Evolutionary conservation across 2,329 filamentous ascomycete genomes (phyloP).

Genomic region (Neofusicoccum laricinum): DNA sequence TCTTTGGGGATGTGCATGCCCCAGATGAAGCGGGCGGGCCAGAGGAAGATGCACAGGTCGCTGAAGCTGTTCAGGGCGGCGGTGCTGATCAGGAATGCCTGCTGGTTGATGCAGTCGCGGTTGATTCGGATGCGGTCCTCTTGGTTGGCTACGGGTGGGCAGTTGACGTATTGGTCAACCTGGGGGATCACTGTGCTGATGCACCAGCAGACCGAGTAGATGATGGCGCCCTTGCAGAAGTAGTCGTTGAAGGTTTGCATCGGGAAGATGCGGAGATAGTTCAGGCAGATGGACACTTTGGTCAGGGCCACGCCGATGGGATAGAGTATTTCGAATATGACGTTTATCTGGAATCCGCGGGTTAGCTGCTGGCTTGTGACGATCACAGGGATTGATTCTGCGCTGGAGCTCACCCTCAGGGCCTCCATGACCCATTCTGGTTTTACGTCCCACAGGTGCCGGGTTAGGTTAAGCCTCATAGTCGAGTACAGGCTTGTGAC

Average conservation of each 20-base stretch:
- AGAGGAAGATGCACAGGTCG: conserved; percentile 34
- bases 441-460: conserved; percentile 30
- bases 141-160: not conserved
- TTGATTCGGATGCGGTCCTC: not conserved
- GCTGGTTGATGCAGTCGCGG: conserved; percentile 28
- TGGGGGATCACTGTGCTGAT: conserved; percentile 26
- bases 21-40: conserved; percentile 29
- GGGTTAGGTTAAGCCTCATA: not conserved
- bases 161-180: conserved; percentile 22
- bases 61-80: conserved; percentile 31
- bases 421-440: conserved; percentile 24
- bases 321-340: conserved; percentile 43
- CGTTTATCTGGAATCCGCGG: conserved; percentile 19
- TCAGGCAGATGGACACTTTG: conserved; percentile 30
- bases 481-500: conserved; percentile 4
- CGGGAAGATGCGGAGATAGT: conserved; percentile 30
- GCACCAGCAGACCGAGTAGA: conserved; percentile 24
- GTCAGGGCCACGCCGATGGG: conserved; percentile 17
- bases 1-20: conserved; percentile 26
- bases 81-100: conserved; percentile 24
- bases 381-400: not conserved
- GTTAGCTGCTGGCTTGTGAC: not conserved
- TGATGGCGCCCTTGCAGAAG: conserved; percentile 28
- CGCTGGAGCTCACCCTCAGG: conserved; percentile 21
- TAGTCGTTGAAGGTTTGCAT: conserved; percentile 23